Base-by-base conservation (phyloP, 73 alveolate species). In the Tetrahymena malaccensis region DNA sequence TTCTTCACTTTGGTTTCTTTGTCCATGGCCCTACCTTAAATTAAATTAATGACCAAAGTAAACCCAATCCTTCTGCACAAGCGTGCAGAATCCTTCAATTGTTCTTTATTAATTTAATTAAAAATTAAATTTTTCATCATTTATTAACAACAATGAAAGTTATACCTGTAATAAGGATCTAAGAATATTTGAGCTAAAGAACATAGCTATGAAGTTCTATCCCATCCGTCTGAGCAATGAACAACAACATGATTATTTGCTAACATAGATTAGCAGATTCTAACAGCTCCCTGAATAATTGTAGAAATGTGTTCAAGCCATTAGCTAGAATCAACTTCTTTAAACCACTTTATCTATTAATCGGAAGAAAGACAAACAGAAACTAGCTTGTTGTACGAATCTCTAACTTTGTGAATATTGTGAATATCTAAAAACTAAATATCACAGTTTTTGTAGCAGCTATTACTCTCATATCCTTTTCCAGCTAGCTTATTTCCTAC, bases 221-320 rank as follows among this genome's bases (percentile, higher is more conserved):
- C 99, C 99, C 99, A 98, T 16, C 99, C 99, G 97, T 98, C 99
- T 37, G 99, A 96, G 85, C 99, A 98, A 95, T 98, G 99, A 85
- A 98, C 98, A 38, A 98, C 95, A 22, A 98, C 98, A 94, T 95
- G 93, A 43, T 84, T 34, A 38, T 44, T 94, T 17, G 93, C 95
- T 13, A 43, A 10, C 93, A 94, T 85, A 85, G 93, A 93, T 85
- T 94, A 93, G 40, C 95, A 84, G 31, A 38, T 93, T 55, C 57
- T 85, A 19, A 85, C 83, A n/a, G 96, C 93, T 34, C 95, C 96
- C 56, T 33, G n/a, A 12, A 94, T 34, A 6, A 94, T 89, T 44
- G 96, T 31, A 27, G 93, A 43, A 15, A 94, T 84, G 93, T 93
- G 85, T 43, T 94, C 70, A 34, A 94, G 27, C 89, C 96, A 94